A percentile compares a stretch with the other conserved stretches of the same genome.
Evolutionary conservation across 192 early-diverging fungal genomes (phyloP).

Genomic region (Coemansia sp.): DNA sequence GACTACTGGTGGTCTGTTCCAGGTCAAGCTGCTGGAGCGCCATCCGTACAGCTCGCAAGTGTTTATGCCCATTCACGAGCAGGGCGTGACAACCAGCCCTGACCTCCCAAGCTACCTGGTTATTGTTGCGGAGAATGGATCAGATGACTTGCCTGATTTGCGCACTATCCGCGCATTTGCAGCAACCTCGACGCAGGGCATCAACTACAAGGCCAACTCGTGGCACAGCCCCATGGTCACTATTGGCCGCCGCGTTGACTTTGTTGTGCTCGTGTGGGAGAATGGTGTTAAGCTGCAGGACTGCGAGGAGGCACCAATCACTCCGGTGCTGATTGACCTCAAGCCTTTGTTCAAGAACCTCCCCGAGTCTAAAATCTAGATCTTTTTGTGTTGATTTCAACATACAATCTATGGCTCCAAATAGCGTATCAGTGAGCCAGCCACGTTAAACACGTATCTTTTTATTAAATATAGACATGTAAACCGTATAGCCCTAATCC

Average conservation of each 20-base stretch:
- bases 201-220: conserved; percentile 77
- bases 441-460: too few species aligned
- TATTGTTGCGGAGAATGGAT: conserved; percentile 75
- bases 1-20: conserved; percentile 52
- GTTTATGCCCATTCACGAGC: conserved; percentile 75
- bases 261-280: conserved; percentile 79
- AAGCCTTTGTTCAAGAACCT: conserved; percentile 45
- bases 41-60: conserved; percentile 82
- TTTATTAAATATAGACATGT: too few species aligned
- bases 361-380: conserved; percentile 27
- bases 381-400: neutral
- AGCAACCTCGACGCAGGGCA: conserved; percentile 68
- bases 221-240: conserved; percentile 94
- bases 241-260: conserved; percentile 62
- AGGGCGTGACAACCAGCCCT: conserved; percentile 22
- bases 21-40: conserved; percentile 75
- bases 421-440: too few species aligned
- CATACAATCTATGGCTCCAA: too few species aligned
- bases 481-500: too few species aligned
- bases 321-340: conserved; percentile 36
- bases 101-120: conserved; percentile 65
- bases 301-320: conserved; percentile 62
- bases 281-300: conserved; percentile 71
- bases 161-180: conserved; percentile 73
- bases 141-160: conserved; percentile 70